Base-by-base conservation (phyloP, 805 yeast genomes). In the Clavispora santaluciae region DNA sequence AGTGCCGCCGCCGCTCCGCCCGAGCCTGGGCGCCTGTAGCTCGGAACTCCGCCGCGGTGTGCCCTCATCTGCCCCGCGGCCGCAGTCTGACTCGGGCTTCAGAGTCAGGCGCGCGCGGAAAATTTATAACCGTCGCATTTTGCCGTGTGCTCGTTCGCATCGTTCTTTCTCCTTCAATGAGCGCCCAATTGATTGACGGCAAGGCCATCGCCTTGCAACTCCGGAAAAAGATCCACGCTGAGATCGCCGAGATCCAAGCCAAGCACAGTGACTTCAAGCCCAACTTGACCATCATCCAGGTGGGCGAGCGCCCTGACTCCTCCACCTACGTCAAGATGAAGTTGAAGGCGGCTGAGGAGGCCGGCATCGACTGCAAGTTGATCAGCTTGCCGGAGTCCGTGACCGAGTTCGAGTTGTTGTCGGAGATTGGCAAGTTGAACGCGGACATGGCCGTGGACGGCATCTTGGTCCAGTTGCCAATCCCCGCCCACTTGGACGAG, bases 311-410 rank as follows among this genome's bases (percentile, higher is more conserved):
- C 60, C 83, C 83, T 17, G 95, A 86, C 56, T 84, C 93, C 10
- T 69, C 83, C n/a, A 83, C 88, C 3, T 86, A 86, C 61, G 90
- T 86, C 35, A 75, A 79, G 49, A 84, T 83, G 88, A 86, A 86
- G 61, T 64, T 82, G 45, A 83, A 80, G 60, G 91, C 93, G 9
- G 86, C 91, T 22, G 68, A 72, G 41, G 86, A 81, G 49, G 81
- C 89, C 28, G 78, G 81, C 40, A 75, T 86, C 43, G 66, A 68
- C 13, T 83, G 90, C 63, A 62, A 70, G 25, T 72, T 82, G 40
- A 71, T 81, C 55, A 77, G 75, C 41, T 63, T 85, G 43, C 79
- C 83, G 2, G 83, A 73, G 44, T 51, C 64, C 29, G 73, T 78
- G 40, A 59, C 80, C 13, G 82, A 85, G 61, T 63, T 70, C 34